Base-by-base conservation (phyloP, 2,329 filamentous ascomycete species). In the Rutstroemia sp. region DNA sequence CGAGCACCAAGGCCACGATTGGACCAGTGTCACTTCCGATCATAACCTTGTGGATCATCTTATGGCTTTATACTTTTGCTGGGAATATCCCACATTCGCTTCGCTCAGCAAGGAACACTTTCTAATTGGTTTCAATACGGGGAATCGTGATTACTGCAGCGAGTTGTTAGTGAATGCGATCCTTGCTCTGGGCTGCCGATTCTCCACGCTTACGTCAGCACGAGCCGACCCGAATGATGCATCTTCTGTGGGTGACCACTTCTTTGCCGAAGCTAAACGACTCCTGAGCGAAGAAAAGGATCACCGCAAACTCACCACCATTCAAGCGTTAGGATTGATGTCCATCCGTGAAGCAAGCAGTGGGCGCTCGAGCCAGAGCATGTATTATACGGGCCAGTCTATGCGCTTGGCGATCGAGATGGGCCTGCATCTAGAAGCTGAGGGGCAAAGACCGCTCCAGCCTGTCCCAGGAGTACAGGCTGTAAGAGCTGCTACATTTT, bases 311-410 rank as follows among this genome's bases (percentile, higher is more conserved):
- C 71, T 89, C 25, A 88, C 86, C 3, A 88, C 84, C 5, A 84
- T 88, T 46, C 87, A 90, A 72, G 87, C 87, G 2, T 73, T 90
- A 25, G 85, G 85, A 4, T 81, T 90, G 64, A 88, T 91, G 85
- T 84, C 84, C 8, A 82, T 89, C 60, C 75, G 86, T 42, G 86
- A 90, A 71, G 84, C 83, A 2, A 88, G 84, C 63, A 83, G 81
- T 60, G 86, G 86, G 0, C 76, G 86, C 27, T 84, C 88, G 64
- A 87, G 84, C 17, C 82, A 84, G 61, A 87, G 85, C 45, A 89
- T 85, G 77, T 86, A 82, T 58, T 86, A 87, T 61, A 82, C 83
- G 2, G 86, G 86, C 1, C 82, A 88, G 67, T 88, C 84, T 64
- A 81, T 89, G 58, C 78, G 85, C 3, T 78, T 89, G 61, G 85